Evolutionary conservation across 148 eudicot genomes (phyloP), one percentile per base, ranked within the genome.

Genomic region (Camellia japonica): DNA sequence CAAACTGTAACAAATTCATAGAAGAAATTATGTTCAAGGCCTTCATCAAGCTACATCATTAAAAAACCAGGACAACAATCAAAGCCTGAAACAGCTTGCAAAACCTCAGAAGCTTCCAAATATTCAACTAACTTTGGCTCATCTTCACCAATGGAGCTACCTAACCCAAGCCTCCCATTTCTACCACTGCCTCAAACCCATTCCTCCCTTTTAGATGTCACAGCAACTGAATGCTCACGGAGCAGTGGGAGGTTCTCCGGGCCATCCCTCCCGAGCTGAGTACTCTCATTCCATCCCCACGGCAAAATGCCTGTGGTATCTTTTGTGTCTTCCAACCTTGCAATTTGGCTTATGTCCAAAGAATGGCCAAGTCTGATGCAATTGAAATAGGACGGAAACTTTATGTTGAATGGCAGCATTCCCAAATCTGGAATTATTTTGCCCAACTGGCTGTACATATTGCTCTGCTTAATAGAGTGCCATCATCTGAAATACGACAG

Each of bases 141-240:
- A 3, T 78, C 82, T 82, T 90, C 97, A 88, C 92, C 97, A 61
- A 59, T 79, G n/a, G 97, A 93, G 83, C 98, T 89, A 72, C 93
- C 93, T 75, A 95, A 87, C 77, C 98, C 98, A 11, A 95, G 97
- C 86, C 97, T 85, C 4, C 98, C 98, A 76, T 88, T 95, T 80
- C 84, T 91, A 83, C 97, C 98, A 72, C 96, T 90, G 69, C 97
- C 98, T 97, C 98, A 95, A 80, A 74, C 84, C 94, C 91, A 93
- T 44, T 91, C 73, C 85, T 92, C 90, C 20, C 90, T 83, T 11
- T 83, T 77, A 5, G 80, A 78, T 19, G 93, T 93, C 23, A 93
- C 77, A 75, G 91, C 92, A 56, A 92, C 71, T 20, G 98, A 90
- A 86, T 95, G 98, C 56, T 80, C 97, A 20, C 98, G 89, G 20